These are phyloP conservation scores for Secale cereale DNA, from an alignment of 176 grass and related monocot genomes.

Conservation along the genomic window DNA sequence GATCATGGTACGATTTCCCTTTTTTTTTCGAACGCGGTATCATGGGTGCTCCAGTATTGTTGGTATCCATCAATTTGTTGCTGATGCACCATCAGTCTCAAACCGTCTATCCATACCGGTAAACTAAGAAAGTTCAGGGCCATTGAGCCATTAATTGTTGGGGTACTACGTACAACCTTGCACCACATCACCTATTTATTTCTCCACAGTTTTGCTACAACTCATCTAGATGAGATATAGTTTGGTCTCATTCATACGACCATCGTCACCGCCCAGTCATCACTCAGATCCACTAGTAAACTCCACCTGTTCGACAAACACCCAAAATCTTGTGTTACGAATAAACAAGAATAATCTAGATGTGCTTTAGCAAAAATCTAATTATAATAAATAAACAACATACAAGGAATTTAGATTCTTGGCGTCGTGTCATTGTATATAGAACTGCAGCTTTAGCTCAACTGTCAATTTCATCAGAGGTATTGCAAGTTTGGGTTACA, in stretches of 20 bases:
- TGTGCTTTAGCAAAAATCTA: too few species aligned
- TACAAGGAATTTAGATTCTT: background rate
- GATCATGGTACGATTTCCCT: background rate
- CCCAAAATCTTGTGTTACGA: too few species aligned
- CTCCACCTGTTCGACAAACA: background rate
- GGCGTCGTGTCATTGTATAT: background rate
- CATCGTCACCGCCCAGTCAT: background rate
- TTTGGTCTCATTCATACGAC: too few species aligned
- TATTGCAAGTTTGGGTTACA: background rate
- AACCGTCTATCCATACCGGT: background rate
- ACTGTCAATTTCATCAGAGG: background rate
- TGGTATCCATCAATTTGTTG: background rate
- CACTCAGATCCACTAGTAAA: background rate
- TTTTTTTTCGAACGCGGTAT: background rate
- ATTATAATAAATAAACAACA: too few species aligned
- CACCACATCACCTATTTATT: too few species aligned
- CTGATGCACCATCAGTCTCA: background rate
- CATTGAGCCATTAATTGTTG: background rate
- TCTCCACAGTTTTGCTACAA: too few species aligned
- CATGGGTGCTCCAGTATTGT: background rate
- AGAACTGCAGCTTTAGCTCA: background rate
- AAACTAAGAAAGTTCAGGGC: background rate
- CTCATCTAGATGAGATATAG: too few species aligned
- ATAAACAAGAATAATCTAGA: too few species aligned
- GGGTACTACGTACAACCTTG: background rate